Conservation (phyloP, 257 asterid genomes). For the Fraxinus pennsylvanica region DNA sequence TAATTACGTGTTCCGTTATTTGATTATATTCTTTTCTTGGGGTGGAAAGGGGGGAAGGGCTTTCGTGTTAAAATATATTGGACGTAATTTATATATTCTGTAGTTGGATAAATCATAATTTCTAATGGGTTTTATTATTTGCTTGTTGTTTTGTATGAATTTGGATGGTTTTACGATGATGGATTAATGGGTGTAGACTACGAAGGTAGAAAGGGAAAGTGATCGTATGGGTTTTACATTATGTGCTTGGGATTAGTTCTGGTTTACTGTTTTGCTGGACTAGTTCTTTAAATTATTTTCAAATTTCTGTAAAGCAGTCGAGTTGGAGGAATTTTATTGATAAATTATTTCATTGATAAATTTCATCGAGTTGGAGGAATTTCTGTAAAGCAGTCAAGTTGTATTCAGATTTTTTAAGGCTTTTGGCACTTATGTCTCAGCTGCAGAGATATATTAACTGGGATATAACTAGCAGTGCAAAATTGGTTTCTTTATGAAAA, state of each 20-base stretch:
- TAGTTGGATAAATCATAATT: neutral
- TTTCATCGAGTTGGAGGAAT: constrained; percentile 12
- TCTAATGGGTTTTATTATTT: neutral
- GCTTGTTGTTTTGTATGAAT: neutral
- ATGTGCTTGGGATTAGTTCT: constrained; percentile 14
- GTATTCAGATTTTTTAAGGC: no score
- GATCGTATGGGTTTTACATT: constrained; percentile 18
- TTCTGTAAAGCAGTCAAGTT: no score
- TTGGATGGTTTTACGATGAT: constrained; percentile 4
- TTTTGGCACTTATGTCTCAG: no score
- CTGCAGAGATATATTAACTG: no score
- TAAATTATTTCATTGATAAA: no score
- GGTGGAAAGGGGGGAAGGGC: neutral
- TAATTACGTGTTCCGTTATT: neutral
- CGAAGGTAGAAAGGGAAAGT: neutral
- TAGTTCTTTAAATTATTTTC: constrained; percentile 7
- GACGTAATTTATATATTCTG: neutral
- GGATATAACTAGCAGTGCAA: no score
- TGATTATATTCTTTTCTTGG: neutral
- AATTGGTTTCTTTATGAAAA: no score
- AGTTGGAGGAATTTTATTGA: no score
- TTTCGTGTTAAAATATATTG: neutral
- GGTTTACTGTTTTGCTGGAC: constrained; percentile 9
- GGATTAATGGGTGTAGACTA: constrained; percentile 14
- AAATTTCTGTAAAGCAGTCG: neutral